Evolutionary conservation across 371 early-diverging fungal genomes (phyloP), one percentile per base, ranked within the genome.

Genomic region (Mucor irregularis): DNA sequence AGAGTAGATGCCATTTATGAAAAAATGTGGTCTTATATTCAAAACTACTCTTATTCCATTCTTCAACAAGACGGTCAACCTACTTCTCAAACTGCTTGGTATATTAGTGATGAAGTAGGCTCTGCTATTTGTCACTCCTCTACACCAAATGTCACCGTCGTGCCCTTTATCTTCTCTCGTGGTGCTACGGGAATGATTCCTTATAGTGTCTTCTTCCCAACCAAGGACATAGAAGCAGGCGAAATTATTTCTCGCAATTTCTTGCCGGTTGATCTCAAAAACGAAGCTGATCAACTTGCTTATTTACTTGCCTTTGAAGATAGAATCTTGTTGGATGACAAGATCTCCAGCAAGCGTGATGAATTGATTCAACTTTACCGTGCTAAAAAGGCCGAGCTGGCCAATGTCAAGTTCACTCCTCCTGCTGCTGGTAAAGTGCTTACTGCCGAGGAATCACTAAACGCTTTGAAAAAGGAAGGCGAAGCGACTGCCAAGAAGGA

Each of bases 151-250:
- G 69, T 81, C 6, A 53, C 70, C 45, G 80, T 78, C 59, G 45
- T 76, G 4, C 85, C 85, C 6, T 84, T 84, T 51, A 80, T 84
- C 64, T 84, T 81, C 51, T 79, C 82, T 21, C 80, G 82, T 11
- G 82, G 84, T 3, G 64, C 68, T 3, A 58, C 48, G 8, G 69
- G 65, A 13, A 81, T 82, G 49, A 80, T 84, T 33, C 82, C 85
- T 14, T 84, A 84, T 48, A 82, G 81, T 45, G 76, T 84, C 44
- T 62, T 84, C 42, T 84, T 76, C 62, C 82, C 85, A 2, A 77
- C 82, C 52, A 68, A 78, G 42, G 78, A 79, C 40, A 73, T 84
- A 38, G 59, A 62, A 7, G 55, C 77, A 38, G 82, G 82, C 7
- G 81, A 74, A 28, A 61, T 75, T 3, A 39, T 81, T 40, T 78